These are phyloP conservation scores for Candida taoyuanica DNA, from an alignment of 805 yeast genomes.

Conservation along the genomic window DNA sequence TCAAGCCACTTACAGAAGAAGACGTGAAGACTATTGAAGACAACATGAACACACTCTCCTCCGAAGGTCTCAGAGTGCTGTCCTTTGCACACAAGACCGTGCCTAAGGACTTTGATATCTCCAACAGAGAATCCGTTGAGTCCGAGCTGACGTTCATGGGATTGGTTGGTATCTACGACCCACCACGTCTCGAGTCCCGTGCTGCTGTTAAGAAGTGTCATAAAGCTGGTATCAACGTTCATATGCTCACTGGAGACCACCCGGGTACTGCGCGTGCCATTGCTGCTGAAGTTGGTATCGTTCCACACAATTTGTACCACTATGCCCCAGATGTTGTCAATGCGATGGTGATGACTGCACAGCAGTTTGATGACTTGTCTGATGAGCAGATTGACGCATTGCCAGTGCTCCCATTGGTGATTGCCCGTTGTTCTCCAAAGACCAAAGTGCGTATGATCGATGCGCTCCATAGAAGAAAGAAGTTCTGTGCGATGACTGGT, in stretches of 20 bases:
- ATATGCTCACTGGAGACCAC: conserved; percentile 81
- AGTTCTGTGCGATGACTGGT: conserved; percentile 77
- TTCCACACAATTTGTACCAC: conserved; percentile 56
- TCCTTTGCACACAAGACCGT: conserved; percentile 54
- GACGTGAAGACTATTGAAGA: conserved; percentile 41
- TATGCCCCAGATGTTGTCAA: conserved; percentile 52
- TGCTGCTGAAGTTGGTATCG: conserved; percentile 76
- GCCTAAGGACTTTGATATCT: conserved; percentile 28
- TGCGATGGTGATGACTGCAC: conserved; percentile 73
- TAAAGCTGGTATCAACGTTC: conserved; percentile 71
- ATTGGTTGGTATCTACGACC: conserved; percentile 74
- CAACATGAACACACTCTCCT: conserved; percentile 55
- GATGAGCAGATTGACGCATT: conserved; percentile 57
- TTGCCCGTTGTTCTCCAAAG: conserved; percentile 81
- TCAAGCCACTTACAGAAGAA: conserved; percentile 35
- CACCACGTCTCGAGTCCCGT: conserved; percentile 68
- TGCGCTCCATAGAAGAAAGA: conserved; percentile 58
- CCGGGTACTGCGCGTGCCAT: conserved; percentile 75
- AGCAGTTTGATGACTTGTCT: conserved; percentile 58
- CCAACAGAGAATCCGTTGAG: conserved; percentile 47
- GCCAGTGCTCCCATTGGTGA: conserved; percentile 69
- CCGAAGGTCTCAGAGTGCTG: conserved; percentile 66
- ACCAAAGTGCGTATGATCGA: conserved; percentile 80
- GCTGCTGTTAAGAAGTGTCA: conserved; percentile 63
- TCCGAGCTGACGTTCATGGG: conserved; percentile 54